A percentile compares a stretch with the other conserved stretches of the same genome.
These are phyloP conservation scores for Boletus vermiculosoides DNA, from an alignment of 768 basidiomycete genomes.

Conservation along the genomic window DNA sequence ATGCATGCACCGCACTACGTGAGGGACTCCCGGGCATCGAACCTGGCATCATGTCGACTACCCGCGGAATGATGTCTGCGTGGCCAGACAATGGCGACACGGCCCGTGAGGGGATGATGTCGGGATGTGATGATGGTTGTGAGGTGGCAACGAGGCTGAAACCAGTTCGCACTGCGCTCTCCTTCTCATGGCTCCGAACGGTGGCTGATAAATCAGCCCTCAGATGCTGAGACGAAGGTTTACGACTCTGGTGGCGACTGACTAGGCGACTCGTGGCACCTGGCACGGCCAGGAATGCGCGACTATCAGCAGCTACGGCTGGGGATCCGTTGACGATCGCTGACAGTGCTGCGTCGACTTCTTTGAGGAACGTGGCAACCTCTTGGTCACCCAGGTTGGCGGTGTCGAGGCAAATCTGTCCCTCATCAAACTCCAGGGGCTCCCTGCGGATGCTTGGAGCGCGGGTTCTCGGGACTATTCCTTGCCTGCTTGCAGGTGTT, in stretches of 20 bases:
- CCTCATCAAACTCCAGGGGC: constrained; percentile 30
- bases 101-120: constrained; percentile 25
- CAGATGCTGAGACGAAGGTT: constrained; percentile 30
- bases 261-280: constrained; percentile 23
- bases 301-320: constrained; percentile 31
- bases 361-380: constrained; percentile 32
- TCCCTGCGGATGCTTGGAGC: constrained; percentile 32
- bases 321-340: constrained; percentile 25
- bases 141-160: constrained; percentile 34
- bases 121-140: constrained; percentile 23
- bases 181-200: constrained; percentile 27
- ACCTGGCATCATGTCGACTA: constrained; percentile 11
- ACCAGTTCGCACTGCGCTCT: constrained; percentile 23
- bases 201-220: constrained; percentile 32
- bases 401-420: constrained; percentile 32
- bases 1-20: constrained; percentile 11
- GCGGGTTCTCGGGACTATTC: constrained; percentile 19
- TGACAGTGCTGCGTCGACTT: constrained; percentile 31
- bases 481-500: constrained; percentile 29
- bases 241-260: constrained; percentile 31
- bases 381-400: constrained; percentile 31
- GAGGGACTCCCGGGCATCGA: constrained; percentile 17
- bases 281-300: constrained; percentile 31
- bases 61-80: constrained; percentile 18
- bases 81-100: constrained; percentile 21